Evolutionary conservation across 345 rosid species (phyloP).

Genomic region (Euphorbia tirucalli): DNA sequence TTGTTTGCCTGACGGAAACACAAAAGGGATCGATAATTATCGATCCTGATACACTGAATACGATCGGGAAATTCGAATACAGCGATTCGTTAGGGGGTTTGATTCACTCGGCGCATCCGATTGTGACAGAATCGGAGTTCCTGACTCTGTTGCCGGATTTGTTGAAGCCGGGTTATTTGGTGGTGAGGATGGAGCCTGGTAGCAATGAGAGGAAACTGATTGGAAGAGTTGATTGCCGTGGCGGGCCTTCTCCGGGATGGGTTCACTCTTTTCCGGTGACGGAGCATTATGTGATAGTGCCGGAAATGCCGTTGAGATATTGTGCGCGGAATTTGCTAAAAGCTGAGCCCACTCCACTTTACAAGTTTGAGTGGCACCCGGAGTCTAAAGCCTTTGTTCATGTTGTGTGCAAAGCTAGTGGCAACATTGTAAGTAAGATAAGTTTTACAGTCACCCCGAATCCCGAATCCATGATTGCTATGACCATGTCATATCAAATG

Average conservation of each 20-base stretch:
- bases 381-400: slow-evolving; percentile 66
- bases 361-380: slow-evolving; percentile 95
- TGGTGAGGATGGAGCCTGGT: slow-evolving; percentile 76
- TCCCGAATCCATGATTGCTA: too few species aligned
- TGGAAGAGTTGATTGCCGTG: slow-evolving; percentile 72
- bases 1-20: slow-evolving; percentile 86
- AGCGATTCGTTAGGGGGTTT: slow-evolving; percentile 67
- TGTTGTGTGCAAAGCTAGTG: slow-evolving; percentile 83
- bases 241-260: slow-evolving; percentile 92
- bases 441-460: too few species aligned
- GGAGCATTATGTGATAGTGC: slow-evolving; percentile 70
- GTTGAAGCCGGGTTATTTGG: slow-evolving; percentile 69
- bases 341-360: slow-evolving; percentile 93
- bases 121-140: slow-evolving; percentile 73
- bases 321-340: slow-evolving; percentile 67
- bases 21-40: slow-evolving; percentile 81
- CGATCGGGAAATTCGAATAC: slow-evolving; percentile 68
- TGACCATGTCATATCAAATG: too few species aligned
- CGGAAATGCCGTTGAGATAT: slow-evolving; percentile 91
- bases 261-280: slow-evolving; percentile 96
- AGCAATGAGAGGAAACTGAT: slow-evolving; percentile 78
- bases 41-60: slow-evolving; percentile 64
- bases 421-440: slow-evolving; percentile 59
- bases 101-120: slow-evolving; percentile 89
- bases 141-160: slow-evolving; percentile 81